Evolutionary conservation across 345 rosid species (phyloP).

Genomic region (Ailanthus altissimus): DNA sequence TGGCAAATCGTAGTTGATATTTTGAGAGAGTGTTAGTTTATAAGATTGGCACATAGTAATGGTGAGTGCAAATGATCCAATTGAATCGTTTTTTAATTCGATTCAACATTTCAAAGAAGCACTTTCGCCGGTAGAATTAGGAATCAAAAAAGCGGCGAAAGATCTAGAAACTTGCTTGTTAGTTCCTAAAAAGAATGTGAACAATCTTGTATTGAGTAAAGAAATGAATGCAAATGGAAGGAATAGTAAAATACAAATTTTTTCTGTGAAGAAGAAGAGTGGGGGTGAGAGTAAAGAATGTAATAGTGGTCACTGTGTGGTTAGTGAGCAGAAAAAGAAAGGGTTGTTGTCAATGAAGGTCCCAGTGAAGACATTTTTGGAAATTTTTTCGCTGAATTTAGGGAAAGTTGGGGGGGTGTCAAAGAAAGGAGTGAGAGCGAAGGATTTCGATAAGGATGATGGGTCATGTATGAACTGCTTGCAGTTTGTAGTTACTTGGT

Average conservation of each 20-base stretch:
- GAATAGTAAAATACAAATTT: constrained; percentile 33
- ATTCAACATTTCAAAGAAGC: constrained; percentile 71
- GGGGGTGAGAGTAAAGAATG: constrained; percentile 26
- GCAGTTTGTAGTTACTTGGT: constrained; percentile 73
- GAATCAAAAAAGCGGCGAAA: constrained; percentile 62
- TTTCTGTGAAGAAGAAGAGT: constrained; percentile 36
- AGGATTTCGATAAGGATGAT: constrained; percentile 42
- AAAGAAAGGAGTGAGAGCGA: constrained; percentile 37
- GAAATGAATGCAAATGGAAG: constrained; percentile 36
- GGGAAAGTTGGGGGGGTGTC: constrained; percentile 37
- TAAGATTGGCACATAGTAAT: constrained; percentile 30
- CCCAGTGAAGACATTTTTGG: constrained; percentile 55
- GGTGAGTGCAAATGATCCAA: constrained; percentile 71
- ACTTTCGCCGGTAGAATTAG: constrained; percentile 60
- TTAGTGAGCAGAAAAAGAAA: constrained; percentile 55
- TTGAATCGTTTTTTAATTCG: constrained; percentile 61
- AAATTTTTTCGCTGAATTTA: constrained; percentile 47
- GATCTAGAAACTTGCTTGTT: constrained; percentile 70
- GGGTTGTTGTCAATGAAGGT: constrained; percentile 53
- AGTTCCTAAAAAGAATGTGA: constrained; percentile 37
- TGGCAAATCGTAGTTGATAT: not conserved
- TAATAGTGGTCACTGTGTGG: constrained; percentile 31
- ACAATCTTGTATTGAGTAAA: constrained; percentile 28
- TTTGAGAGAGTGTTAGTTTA: not conserved
- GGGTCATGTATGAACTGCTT: constrained; percentile 70